phyloP scores from a whole-genome alignment of 306 rosid genomes.

The Trichosanthes truncata region DNA sequence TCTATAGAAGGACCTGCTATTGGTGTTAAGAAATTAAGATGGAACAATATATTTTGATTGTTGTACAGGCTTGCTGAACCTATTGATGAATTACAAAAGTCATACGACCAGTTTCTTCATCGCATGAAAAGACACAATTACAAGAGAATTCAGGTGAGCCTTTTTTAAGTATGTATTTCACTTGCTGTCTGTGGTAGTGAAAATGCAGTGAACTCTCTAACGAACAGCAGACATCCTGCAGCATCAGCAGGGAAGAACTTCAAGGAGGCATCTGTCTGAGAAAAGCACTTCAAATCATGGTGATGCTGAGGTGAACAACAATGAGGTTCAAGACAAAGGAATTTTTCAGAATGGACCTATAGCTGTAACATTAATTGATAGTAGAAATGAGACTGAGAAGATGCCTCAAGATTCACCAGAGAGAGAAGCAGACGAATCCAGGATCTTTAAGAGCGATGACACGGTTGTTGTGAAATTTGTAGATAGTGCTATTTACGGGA shows the following conservation, averaged over 20 bases:
- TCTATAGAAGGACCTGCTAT: not conserved
- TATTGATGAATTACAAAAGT: constrained; percentile 54
- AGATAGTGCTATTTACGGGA: constrained; percentile 65
- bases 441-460: constrained; percentile 43
- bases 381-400: constrained; percentile 14
- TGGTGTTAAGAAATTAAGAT: not conserved
- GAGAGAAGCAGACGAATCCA: constrained; percentile 13
- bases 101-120: constrained; percentile 76
- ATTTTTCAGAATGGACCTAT: constrained; percentile 15
- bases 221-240: constrained; percentile 12
- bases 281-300: constrained; percentile 16
- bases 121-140: constrained; percentile 52
- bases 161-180: not conserved
- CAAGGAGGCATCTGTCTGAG: constrained; percentile 27
- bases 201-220: constrained; percentile 1
- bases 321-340: constrained; percentile 16
- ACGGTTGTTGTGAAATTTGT: constrained; percentile 64
- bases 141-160: constrained; percentile 45
- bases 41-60: constrained; percentile 1
- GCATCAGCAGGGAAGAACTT: constrained; percentile 37
- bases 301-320: constrained; percentile 27
- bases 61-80: constrained; percentile 80
- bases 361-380: constrained; percentile 15
- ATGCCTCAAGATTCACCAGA: not conserved
- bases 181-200: not conserved